Evolutionary conservation across 208 protist genomes (phyloP).

Genomic region (Trypanosoma rangeli): DNA sequence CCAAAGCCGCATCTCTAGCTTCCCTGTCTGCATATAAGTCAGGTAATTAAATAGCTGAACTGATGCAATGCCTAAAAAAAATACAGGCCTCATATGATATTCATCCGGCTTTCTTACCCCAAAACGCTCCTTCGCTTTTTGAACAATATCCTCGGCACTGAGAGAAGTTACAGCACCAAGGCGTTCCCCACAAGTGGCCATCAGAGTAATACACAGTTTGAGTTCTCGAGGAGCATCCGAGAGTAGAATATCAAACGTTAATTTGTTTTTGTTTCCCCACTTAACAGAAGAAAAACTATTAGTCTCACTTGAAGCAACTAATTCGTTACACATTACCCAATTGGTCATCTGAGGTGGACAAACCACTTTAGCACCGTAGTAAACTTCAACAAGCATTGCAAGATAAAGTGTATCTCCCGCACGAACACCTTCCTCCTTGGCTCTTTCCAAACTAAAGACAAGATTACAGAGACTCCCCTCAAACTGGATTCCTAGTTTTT

Average conservation of each 20-base stretch:
- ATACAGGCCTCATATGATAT: conserved; percentile 23
- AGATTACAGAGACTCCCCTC: conserved; percentile 37
- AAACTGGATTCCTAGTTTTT: conserved; percentile 36
- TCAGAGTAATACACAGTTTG: conserved; percentile 61
- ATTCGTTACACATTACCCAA: conserved; percentile 32
- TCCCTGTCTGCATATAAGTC: conserved; percentile 39
- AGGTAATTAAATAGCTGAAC: conserved; percentile 60
- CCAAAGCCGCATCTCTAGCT: conserved; percentile 40
- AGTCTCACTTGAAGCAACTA: conserved; percentile 17
- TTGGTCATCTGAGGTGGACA: conserved; percentile 42
- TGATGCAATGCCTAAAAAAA: conserved; percentile 46
- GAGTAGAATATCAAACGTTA: conserved; percentile 36
- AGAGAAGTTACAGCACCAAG: conserved; percentile 24
- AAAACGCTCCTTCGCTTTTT: conserved; percentile 25
- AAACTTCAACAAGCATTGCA: conserved; percentile 49
- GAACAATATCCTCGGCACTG: conserved; percentile 33
- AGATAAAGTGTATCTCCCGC: conserved; percentile 45
- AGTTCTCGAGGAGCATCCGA: conserved; percentile 52
- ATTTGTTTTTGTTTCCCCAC: conserved; percentile 28
- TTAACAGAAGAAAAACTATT: conserved; percentile 14
- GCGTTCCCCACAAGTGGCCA: conserved; percentile 35
- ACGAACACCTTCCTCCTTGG: conserved; percentile 51
- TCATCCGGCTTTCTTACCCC: conserved; percentile 43
- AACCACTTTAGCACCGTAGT: conserved; percentile 46
- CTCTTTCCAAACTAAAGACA: conserved; percentile 23